phyloP scores from a whole-genome alignment of 2,329 filamentous ascomycete species.

The Simplicillium sp. region DNA sequence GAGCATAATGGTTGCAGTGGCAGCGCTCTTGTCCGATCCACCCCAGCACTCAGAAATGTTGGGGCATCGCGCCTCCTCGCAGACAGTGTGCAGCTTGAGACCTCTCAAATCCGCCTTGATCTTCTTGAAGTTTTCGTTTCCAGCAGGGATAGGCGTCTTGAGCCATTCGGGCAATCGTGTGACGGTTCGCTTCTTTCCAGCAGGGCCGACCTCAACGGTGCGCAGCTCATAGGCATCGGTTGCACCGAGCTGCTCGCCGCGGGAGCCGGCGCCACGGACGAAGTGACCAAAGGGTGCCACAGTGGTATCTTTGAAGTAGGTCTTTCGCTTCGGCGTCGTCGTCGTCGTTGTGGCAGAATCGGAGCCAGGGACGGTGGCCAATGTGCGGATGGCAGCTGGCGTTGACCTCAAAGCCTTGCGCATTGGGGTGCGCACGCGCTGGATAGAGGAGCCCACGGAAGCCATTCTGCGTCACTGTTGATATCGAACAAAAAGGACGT shows the following conservation, averaged over 20 bases:
- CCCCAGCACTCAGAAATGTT: constrained; percentile 99
- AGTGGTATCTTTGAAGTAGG: constrained; percentile 51
- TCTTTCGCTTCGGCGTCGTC: constrained; percentile 23
- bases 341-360: constrained; percentile 12
- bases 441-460: constrained; percentile 29
- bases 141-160: constrained; percentile 85
- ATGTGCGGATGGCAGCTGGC: constrained; percentile 23
- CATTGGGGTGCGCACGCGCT: constrained; percentile 31
- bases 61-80: constrained; percentile 92
- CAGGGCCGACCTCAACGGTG: constrained; percentile 55
- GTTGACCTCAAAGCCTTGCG: constrained; percentile 27
- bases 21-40: constrained; percentile 75
- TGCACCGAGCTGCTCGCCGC: constrained; percentile 31
- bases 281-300: constrained; percentile 52
- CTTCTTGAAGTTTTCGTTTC: constrained; percentile 76
- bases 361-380: constrained; percentile 36
- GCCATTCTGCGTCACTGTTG: constrained; percentile 18
- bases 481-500: not conserved
- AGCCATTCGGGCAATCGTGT: constrained; percentile 84
- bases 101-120: constrained; percentile 92
- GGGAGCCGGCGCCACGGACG: constrained; percentile 27
- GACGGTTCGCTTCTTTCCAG: constrained; percentile 52
- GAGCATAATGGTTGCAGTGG: constrained; percentile 97
- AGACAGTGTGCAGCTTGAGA: constrained; percentile 86
- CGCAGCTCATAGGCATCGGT: constrained; percentile 50